These are phyloP conservation scores for Sporothrix inflata DNA, from an alignment of 2,329 filamentous ascomycete species.

Conservation along the genomic window DNA sequence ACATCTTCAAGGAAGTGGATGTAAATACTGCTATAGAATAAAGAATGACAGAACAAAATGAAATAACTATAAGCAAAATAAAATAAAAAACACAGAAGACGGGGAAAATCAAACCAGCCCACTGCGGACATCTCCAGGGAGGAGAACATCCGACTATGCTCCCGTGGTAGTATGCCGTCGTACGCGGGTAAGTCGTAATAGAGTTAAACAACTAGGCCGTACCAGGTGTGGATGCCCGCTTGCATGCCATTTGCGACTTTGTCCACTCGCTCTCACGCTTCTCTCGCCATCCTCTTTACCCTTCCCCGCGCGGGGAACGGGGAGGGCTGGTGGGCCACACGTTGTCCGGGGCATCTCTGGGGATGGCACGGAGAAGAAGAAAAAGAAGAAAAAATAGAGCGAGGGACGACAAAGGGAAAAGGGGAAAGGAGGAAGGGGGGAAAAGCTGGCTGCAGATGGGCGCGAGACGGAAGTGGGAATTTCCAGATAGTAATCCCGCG, in stretches of 20 bases:
- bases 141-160: neutral
- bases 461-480: slow-evolving; percentile 8
- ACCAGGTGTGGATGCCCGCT: neutral
- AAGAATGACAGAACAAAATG: neutral
- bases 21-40: neutral
- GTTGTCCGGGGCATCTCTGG: slow-evolving; percentile 1
- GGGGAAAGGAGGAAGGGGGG: neutral
- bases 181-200: neutral
- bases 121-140: neutral
- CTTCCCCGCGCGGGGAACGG: slow-evolving; percentile 14
- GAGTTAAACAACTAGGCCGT: neutral
- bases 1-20: neutral
- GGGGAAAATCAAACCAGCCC: neutral
- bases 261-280: neutral
- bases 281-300: neutral
- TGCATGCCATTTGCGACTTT: neutral
- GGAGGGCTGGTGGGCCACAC: neutral
- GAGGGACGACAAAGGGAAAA: neutral
- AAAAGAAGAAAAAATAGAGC: neutral
- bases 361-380: neutral
- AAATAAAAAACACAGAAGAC: neutral
- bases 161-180: neutral
- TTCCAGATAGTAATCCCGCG: neutral
- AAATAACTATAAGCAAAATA: neutral
- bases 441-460: slow-evolving; percentile 1